Evolutionary conservation across 176 grass and related monocot species (phyloP).

Genomic region (Otatea glauca): DNA sequence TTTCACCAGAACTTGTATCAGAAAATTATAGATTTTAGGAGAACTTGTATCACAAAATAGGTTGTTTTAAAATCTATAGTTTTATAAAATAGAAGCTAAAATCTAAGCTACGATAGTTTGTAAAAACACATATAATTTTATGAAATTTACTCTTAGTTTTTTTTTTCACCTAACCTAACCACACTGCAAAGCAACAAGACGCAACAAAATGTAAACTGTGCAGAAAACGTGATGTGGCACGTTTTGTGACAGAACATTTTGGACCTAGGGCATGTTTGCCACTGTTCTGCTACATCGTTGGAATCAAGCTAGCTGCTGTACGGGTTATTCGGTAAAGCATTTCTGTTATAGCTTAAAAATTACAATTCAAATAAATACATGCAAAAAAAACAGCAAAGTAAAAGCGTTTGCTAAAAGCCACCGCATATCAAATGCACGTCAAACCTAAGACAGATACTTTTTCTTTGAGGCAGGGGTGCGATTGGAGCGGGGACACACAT

Average conservation of each 20-base stretch:
- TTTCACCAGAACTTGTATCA: too few species aligned
- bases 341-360: too few species aligned
- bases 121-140: too few species aligned
- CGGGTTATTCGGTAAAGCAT: not conserved
- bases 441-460: not conserved
- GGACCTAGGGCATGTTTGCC: not conserved
- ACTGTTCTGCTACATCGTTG: not conserved
- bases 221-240: not conserved
- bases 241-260: not conserved
- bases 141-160: too few species aligned
- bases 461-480: too few species aligned
- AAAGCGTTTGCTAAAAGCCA: not conserved
- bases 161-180: constrained; percentile 33
- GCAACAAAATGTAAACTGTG: not conserved
- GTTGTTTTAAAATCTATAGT: too few species aligned
- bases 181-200: constrained; percentile 27
- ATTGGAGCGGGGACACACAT: too few species aligned
- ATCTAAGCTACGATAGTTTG: too few species aligned
- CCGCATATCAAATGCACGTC: not conserved
- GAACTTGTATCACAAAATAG: too few species aligned
- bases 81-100: too few species aligned
- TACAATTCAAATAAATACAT: not conserved
- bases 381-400: not conserved
- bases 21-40: too few species aligned
- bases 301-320: not conserved